Evolutionary conservation across 2,329 filamentous ascomycete genomes (phyloP).

Genomic region (Aureobasidium sp.): DNA sequence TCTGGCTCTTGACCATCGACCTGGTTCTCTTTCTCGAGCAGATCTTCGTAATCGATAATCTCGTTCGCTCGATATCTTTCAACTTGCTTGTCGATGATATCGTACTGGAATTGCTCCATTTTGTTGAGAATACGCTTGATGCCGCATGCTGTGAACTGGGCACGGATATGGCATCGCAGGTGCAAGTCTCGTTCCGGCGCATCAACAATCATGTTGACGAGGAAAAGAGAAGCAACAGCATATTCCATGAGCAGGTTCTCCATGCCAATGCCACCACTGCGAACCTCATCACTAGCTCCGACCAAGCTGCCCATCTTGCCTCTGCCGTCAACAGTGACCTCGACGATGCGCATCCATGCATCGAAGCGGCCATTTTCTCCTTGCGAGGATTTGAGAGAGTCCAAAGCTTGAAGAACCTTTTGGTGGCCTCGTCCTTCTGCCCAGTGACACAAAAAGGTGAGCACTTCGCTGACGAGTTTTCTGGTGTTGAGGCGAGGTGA

Average conservation of each 20-base stretch:
- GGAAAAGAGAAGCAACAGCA: slow-evolving; percentile 84
- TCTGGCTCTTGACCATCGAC: slow-evolving; percentile 83
- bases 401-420: slow-evolving; percentile 89
- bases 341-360: slow-evolving; percentile 96
- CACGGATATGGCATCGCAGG: slow-evolving; percentile 85
- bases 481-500: slow-evolving; percentile 84
- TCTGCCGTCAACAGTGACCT: slow-evolving; percentile 91
- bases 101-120: slow-evolving; percentile 98
- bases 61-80: slow-evolving; percentile 90
- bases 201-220: slow-evolving; percentile 96
- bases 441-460: slow-evolving; percentile 97
- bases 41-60: slow-evolving; percentile 96
- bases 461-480: slow-evolving; percentile 89
- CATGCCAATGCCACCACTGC: slow-evolving; percentile 94
- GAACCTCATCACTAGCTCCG: slow-evolving; percentile 90
- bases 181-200: slow-evolving; percentile 83
- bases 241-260: slow-evolving; percentile 99
- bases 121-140: slow-evolving; percentile 91
- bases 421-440: slow-evolving; percentile 79
- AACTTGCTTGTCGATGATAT: slow-evolving; percentile 96
- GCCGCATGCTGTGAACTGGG: slow-evolving; percentile 91
- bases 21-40: slow-evolving; percentile 83
- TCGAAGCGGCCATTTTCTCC: slow-evolving; percentile 95
- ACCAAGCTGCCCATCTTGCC: slow-evolving; percentile 99
- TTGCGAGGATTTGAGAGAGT: slow-evolving; percentile 79